A percentile compares a stretch with the other conserved stretches of the same genome.
Conservation (phyloP, 805 yeast genomes). For the Yarrowia osloensis region DNA sequence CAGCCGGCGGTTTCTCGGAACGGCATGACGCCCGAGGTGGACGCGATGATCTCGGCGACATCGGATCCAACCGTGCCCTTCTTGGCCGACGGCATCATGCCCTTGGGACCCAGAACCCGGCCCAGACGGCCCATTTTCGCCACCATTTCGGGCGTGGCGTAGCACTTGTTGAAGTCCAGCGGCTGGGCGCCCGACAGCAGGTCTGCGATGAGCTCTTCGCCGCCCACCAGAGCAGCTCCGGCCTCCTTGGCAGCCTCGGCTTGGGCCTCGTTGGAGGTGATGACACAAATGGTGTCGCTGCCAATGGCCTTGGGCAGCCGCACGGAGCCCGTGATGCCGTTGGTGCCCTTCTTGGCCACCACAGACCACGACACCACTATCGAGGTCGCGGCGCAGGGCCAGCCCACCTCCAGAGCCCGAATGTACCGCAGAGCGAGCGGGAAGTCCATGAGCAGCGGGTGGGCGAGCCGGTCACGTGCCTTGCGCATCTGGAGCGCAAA, state of each 20-base stretch:
- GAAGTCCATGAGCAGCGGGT: constrained; percentile 69
- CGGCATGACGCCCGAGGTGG: constrained; percentile 66
- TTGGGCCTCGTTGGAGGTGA: constrained; percentile 59
- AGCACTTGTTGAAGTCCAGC: constrained; percentile 68
- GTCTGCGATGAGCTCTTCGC: constrained; percentile 63
- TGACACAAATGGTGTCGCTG: constrained; percentile 63
- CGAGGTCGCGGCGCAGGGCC: constrained; percentile 68
- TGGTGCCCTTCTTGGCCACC: constrained; percentile 74
- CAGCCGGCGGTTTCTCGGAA: constrained; percentile 67
- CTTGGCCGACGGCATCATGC: constrained; percentile 83
- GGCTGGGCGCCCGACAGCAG: constrained; percentile 52
- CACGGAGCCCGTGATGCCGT: constrained; percentile 70
- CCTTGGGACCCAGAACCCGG: constrained; percentile 82
- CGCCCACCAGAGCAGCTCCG: constrained; percentile 73
- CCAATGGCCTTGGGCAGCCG: constrained; percentile 72
- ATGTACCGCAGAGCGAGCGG: constrained; percentile 73
- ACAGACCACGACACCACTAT: constrained; percentile 65
- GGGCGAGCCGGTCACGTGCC: constrained; percentile 24
- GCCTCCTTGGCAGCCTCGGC: constrained; percentile 55
- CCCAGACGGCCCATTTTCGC: constrained; percentile 66
- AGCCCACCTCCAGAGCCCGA: constrained; percentile 90
- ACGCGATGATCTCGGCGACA: constrained; percentile 53
- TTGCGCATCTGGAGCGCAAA: constrained; percentile 8
- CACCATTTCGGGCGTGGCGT: constrained; percentile 82
- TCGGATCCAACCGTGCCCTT: constrained; percentile 83